phyloP scores from a whole-genome alignment of 2,329 filamentous ascomycete species.

The Fusarium fujikuroi region DNA sequence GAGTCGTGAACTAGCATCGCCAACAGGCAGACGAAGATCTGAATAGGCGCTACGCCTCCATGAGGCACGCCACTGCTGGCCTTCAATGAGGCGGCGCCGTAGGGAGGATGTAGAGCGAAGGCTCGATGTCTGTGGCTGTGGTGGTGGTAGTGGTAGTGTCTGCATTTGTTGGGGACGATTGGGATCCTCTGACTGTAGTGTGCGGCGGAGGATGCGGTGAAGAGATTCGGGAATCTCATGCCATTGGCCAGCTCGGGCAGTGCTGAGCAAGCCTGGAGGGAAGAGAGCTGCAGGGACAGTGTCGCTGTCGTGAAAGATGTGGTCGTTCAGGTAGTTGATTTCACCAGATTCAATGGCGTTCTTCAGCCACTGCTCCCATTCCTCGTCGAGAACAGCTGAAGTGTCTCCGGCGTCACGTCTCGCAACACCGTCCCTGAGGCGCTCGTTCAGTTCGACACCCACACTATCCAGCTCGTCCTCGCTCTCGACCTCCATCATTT shows the following conservation, averaged over 20 bases:
- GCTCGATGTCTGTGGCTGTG: conserved; percentile 22
- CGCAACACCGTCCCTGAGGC: conserved; percentile 72
- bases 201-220: conserved; percentile 62
- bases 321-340: conserved; percentile 59
- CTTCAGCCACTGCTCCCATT: conserved; percentile 81
- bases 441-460: conserved; percentile 70
- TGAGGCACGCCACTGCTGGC: conserved; percentile 20
- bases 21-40: conserved; percentile 55
- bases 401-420: conserved; percentile 69
- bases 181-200: conserved; percentile 54
- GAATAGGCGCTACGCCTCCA: conserved; percentile 45
- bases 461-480: conserved; percentile 65
- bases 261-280: conserved; percentile 63
- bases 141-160: conserved; percentile 8
- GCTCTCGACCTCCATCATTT: conserved; percentile 61
- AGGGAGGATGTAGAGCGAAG: conserved; percentile 13
- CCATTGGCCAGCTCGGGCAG: conserved; percentile 68
- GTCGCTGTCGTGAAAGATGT: conserved; percentile 48
- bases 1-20: conserved; percentile 44
- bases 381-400: conserved; percentile 71
- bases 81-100: conserved; percentile 34
- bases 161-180: conserved; percentile 32
- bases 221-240: conserved; percentile 66
- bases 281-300: conserved; percentile 54
- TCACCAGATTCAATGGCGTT: conserved; percentile 73